phyloP scores from a whole-genome alignment of 441 rosid species.

The Bruguiera hainesii region DNA sequence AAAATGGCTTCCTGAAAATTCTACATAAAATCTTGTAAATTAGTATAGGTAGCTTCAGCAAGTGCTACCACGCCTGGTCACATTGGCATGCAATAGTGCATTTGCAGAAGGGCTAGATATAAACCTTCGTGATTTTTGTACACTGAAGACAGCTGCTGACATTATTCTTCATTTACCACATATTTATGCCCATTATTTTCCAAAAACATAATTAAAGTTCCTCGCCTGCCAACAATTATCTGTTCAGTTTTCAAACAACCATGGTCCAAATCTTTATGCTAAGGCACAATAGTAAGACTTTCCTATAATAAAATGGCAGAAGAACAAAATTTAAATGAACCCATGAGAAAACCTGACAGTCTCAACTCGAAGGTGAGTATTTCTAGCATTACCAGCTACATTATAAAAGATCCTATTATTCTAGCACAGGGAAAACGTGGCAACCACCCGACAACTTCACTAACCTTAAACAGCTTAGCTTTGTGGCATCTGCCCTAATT shows the following conservation, averaged over 20 bases:
- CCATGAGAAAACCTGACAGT: background rate
- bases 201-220: no score
- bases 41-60: background rate
- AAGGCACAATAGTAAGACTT: background rate
- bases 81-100: background rate
- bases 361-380: background rate
- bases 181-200: background rate
- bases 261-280: no score
- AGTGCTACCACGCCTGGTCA: slow-evolving; percentile 3
- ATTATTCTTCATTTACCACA: background rate
- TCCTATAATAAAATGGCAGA: background rate
- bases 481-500: background rate
- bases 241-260: no score
- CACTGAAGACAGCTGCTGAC: slow-evolving; percentile 1
- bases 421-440: background rate
- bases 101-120: background rate
- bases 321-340: background rate
- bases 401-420: background rate
- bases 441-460: background rate
- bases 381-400: no score
- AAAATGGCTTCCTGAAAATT: no score
- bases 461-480: background rate
- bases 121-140: slow-evolving; percentile 2
- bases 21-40: background rate
- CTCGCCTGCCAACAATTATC: no score